These are phyloP conservation scores for Ambrosiella xylebori DNA, from an alignment of 2,329 filamentous ascomycete genomes.

Conservation along the genomic window DNA sequence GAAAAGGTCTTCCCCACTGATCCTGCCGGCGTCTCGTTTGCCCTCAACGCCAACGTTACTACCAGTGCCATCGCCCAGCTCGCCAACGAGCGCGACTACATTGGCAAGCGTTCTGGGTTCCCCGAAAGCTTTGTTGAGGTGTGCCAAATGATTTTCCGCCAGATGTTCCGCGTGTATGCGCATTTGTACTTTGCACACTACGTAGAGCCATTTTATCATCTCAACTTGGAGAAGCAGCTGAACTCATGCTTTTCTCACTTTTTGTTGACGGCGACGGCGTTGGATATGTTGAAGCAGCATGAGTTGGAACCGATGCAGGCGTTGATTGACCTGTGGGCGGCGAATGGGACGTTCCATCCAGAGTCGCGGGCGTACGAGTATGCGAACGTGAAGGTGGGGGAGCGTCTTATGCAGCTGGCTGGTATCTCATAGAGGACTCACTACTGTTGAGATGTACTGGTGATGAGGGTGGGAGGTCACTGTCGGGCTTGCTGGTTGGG, in stretches of 20 bases:
- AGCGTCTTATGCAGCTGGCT: conserved; percentile 36
- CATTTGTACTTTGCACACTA: conserved; percentile 98
- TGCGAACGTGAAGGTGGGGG: conserved; percentile 43
- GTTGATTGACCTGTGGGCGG: conserved; percentile 78
- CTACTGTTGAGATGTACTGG: neutral
- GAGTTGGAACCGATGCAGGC: conserved; percentile 95
- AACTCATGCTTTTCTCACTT: conserved; percentile 84
- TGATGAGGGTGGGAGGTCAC: neutral
- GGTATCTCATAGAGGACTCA: conserved; percentile 3
- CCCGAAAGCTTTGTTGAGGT: conserved; percentile 77
- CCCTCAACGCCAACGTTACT: conserved; percentile 42
- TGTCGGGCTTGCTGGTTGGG: neutral
- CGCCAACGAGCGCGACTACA: conserved; percentile 52
- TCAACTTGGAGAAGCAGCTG: conserved; percentile 63
- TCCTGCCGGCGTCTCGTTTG: conserved; percentile 49
- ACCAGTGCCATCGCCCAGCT: conserved; percentile 45
- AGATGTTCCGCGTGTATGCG: conserved; percentile 97
- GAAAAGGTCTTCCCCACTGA: conserved; percentile 80
- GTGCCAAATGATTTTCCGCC: conserved; percentile 85
- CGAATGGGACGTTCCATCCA: conserved; percentile 70
- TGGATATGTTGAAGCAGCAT: conserved; percentile 70
- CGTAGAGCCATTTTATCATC: conserved; percentile 64
- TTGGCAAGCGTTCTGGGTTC: conserved; percentile 86
- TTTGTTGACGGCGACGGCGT: conserved; percentile 59
- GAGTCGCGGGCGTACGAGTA: conserved; percentile 52